Base-by-base conservation (phyloP, 805 yeast species). In the Saturnispora silvae region DNA sequence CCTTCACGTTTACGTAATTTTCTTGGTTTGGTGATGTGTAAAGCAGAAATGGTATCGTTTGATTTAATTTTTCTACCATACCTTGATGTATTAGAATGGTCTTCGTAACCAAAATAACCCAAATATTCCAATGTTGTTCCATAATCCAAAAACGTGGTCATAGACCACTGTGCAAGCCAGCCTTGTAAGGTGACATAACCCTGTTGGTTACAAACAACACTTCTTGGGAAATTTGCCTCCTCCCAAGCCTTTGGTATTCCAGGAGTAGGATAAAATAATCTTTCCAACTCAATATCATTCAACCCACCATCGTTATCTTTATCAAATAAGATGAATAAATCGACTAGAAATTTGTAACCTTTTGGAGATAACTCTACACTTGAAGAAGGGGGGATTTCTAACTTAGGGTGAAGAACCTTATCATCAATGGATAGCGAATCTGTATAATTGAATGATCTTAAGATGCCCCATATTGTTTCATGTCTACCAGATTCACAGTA, bases 81-180 rank as follows among this genome's bases (percentile, higher is more conserved):
- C 20, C 45, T 40, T 30, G 45, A 40, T 28, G 42, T 44, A 8
- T 39, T 33, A 2, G 37, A 56, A 49, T 39, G 51, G 45, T 45
- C 50, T 64, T 83, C 94, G 52, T 81, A 89, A 0, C 98, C 99
- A 39, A 92, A 67, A 60, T 83, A 84, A 0, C 94, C 95, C 43
- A 92, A 60, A 50, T 89, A 92, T 35, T 85, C 94, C 35, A 92
- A 67, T 0, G 97, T 86, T 1, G 85, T 79, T 47, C 70, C 75
- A 52, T 81, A 75, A 49, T 87, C 95, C 22, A 92, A 61, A 47
- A 75, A 86, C 0, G 97, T 89, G 1, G 96, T 85, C 82, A 92
- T 81, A 48, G 89, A 80, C 99, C 99, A 92, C 51, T 89, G 97
- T 0, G 98, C 98, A 27, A 92, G 61, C 99, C 99, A 92, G 3